Evolutionary conservation across 306 rosid species (phyloP), one percentile per base, ranked within the genome.

Genomic region (Vigna trinervia): DNA sequence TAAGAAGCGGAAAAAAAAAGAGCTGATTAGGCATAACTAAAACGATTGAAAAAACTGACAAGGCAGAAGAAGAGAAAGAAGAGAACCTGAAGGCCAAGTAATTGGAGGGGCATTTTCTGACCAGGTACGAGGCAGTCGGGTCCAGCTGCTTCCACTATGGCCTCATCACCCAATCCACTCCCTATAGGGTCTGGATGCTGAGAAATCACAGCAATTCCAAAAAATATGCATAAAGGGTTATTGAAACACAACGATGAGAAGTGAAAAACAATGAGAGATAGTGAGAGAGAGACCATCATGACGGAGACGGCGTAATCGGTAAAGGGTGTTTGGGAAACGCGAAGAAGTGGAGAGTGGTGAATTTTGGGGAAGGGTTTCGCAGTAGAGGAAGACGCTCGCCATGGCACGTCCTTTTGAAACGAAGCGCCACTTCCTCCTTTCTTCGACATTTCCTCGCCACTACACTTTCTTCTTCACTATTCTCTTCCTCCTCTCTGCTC

Each of bases 81-180:
- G 4, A 57, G 63, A 15, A 93, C 98, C 98, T 92, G 92, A 41
- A 95, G 79, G 53, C 98, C 98, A 71, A 95, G 97, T 54, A 92
- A 23, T 71, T 78, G 87, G 81, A 92, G 2, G 48, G 98, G 99
- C 23, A 81, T 32, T 12, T 53, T 60, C 74, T 90, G 96, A 34
- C 99, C 99, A 0, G 99, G 99, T 34, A 95, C 92, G 57, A 90
- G 78, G 65, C 99, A 95, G 4, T 95, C 99, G 61, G 97, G 97
- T 15, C 99, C 99, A 12, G 99, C 97, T 0, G 97, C 84, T 87
- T 95, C 97, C 30, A 92, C 91, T 10, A 92, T 77, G 57, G 97
- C 99, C n/a, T 81, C 96, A 53, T 76, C 81, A 2, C 94, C 97
- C 14, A 95, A 86, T 23, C 97, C 97, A 81, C 8, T 70, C 7